Evolutionary conservation across 2,329 filamentous ascomycete genomes (phyloP), one percentile per base, ranked within the genome.

Genomic region (Colletotrichum phormii): DNA sequence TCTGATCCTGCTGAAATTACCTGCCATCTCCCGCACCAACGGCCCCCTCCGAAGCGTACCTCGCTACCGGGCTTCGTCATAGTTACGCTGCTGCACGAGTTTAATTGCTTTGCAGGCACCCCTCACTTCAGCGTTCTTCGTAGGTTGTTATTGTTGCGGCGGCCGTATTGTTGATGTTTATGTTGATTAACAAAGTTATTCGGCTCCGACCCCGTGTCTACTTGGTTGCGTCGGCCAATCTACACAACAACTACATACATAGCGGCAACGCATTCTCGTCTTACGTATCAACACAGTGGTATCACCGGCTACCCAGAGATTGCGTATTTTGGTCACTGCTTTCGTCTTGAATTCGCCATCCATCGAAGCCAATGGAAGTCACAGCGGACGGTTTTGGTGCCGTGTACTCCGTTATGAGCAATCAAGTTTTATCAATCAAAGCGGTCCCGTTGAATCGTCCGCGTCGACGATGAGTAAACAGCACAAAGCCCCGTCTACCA

Each of bases 61-160:
- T 60, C 22, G 63, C 54, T 70, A 66, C 59, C 62, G 22, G 6
- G 6, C 42, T 60, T 60, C 68, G 55, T 71, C 63, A 71, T 71
- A 67, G 55, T 35, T 35, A 49, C 35, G 15, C 26, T 67, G 63
- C 29, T 42, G 42, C 31, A 22, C 42, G 62, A 31, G 33, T 42
- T 53, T 67, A 29, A 67, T 71, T 61, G 68, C 63, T 12, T 54
- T 46, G 62, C 15, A 15, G 60, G 31, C 62, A 61, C 49, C 63
- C 55, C 59, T 42, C 49, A 29, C 29, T 26, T 33, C 55, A 33
- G 31, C 63, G 35, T 71, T 66, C 54, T 51, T 55, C n/a, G 18
- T 22, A 8, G 24, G n/a, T 67, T 71, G 55, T 71, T 71, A 22
- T 67, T 67, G 67, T 57, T 60, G 55, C 46, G 37, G 46, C 15